A percentile compares a stretch with the other conserved stretches of the same genome.
Conservation (phyloP, 1,284 basidiomycete genomes). For the Boletus mariae region DNA sequence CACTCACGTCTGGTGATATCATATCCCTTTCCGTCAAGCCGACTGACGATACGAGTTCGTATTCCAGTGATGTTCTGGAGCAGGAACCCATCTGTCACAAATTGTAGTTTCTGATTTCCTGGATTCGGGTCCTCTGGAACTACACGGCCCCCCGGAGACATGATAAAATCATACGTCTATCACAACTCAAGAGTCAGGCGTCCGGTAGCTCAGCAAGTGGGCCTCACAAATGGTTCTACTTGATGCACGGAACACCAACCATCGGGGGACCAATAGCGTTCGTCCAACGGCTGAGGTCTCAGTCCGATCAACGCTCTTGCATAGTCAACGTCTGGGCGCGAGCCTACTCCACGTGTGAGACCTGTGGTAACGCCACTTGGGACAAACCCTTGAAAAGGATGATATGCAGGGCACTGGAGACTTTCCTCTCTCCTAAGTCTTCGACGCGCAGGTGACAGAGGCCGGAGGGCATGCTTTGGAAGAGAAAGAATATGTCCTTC, state of each 20-base stretch:
- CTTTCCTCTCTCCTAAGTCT: slow-evolving; percentile 62
- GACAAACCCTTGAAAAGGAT: slow-evolving; percentile 38
- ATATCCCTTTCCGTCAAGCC: slow-evolving; percentile 82
- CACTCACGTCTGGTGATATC: slow-evolving; percentile 78
- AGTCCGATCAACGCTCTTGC: slow-evolving; percentile 63
- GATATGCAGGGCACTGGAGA: slow-evolving; percentile 72
- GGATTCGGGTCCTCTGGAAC: slow-evolving; percentile 71
- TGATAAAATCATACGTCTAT: slow-evolving; percentile 76
- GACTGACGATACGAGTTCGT: slow-evolving; percentile 68
- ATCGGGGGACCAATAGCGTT: slow-evolving; percentile 55
- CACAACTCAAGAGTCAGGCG: slow-evolving; percentile 7
- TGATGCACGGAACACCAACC: slow-evolving; percentile 74
- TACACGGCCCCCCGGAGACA: slow-evolving; percentile 53
- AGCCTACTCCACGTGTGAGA: slow-evolving; percentile 64
- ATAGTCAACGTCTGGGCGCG: slow-evolving; percentile 75
- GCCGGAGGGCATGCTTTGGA: slow-evolving; percentile 48
- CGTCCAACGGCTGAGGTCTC: slow-evolving; percentile 47
- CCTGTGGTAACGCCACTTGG: slow-evolving; percentile 37
- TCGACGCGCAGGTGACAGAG: slow-evolving; percentile 55
- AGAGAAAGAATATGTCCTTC: slow-evolving; percentile 89
- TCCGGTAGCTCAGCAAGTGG: slow-evolving; percentile 9
- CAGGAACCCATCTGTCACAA: slow-evolving; percentile 67
- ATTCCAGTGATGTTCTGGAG: slow-evolving; percentile 76
- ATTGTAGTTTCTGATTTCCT: slow-evolving; percentile 57
- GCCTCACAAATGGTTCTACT: slow-evolving; percentile 67